These are phyloP conservation scores for Pneumocystis carinii DNA, from an alignment of 1,139 yeast genomes.

Conservation along the genomic window DNA sequence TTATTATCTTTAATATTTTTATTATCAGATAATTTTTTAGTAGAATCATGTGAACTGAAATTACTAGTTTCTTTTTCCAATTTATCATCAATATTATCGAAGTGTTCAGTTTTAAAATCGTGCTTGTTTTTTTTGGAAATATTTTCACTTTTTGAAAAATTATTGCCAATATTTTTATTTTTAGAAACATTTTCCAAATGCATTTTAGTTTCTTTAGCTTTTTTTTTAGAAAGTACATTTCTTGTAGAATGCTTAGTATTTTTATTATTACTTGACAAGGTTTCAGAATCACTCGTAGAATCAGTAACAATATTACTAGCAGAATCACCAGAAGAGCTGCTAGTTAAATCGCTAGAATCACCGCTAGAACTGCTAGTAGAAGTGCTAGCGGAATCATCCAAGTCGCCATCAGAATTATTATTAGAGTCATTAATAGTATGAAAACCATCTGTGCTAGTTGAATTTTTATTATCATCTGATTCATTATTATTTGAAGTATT, in stretches of 20 bases:
- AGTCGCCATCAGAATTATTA: not conserved
- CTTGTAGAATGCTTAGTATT: not conserved
- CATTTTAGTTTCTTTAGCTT: constrained; percentile 13
- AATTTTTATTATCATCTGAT: not conserved
- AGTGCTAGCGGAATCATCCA: not conserved
- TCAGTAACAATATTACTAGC: not conserved
- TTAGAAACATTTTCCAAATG: constrained; percentile 15
- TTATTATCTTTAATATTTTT: constrained; percentile 5
- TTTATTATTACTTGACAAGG: not conserved
- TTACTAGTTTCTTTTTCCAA: not conserved
- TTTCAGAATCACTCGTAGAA: not conserved
- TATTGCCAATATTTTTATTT: not conserved
- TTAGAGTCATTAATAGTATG: not conserved
- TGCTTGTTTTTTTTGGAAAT: not conserved
- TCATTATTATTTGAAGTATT: not conserved
- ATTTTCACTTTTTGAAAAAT: constrained; percentile 8
- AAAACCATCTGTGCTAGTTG: not conserved
- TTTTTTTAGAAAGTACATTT: not conserved
- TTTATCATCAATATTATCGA: too few relatives aligned
- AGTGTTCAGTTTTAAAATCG: not conserved
- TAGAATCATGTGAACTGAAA: constrained; percentile 15
- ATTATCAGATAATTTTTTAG: constrained; percentile 6
- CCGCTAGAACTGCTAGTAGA: not conserved
- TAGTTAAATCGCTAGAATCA: not conserved
- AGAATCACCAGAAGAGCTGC: not conserved